Evolutionary conservation across 768 basidiomycete genomes (phyloP), one percentile per base, ranked within the genome.

Genomic region (Lyophyllum atratum): DNA sequence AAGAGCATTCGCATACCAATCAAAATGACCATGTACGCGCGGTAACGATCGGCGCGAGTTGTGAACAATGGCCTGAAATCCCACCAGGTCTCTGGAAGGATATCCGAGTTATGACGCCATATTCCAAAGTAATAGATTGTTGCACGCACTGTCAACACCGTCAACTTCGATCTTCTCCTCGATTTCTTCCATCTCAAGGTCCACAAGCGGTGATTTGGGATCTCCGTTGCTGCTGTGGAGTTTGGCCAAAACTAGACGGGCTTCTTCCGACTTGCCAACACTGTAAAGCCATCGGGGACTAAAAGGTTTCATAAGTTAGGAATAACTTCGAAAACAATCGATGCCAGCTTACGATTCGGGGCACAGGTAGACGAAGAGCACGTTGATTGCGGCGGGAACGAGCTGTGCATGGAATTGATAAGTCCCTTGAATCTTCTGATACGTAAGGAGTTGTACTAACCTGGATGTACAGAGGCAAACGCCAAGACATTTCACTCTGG

Each of bases 241-340:
- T 29, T 71, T 68, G 11, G 83, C 81, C 3, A 85, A 71, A 34
- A 83, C 76, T 19, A 62, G 51, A 22, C 75, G 68, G 6, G 83
- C 81, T 58, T 76, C 25, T 11, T 80, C 73, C 2, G 61, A 60
- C 58, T 74, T 76, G 9, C 82, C 83, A 33, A 74, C 64, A 37
- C 78, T 75, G 63, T 81, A 80, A 17, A 84, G 70, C 82, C 82
- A 84, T 56, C 82, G 73, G 17, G 83, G 82, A 14, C 80, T 80
- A 43, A 55, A 7, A 19, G 7, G 11, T 5, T 53, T 53, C 12
- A 19, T 31, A 12, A 21, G 33, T 42, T 3, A 37, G 26, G 12
- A 15, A n/a, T 44, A 21, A 25, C 31, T n/a, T n/a, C n/a, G n/a
- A 8, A 24, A 56, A 58, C 11, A 4, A 14, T 53, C 28, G 29